Evolutionary conservation across 2,329 filamentous ascomycete species (phyloP), one percentile per base, ranked within the genome.

Genomic region (Microsporum audouinii): DNA sequence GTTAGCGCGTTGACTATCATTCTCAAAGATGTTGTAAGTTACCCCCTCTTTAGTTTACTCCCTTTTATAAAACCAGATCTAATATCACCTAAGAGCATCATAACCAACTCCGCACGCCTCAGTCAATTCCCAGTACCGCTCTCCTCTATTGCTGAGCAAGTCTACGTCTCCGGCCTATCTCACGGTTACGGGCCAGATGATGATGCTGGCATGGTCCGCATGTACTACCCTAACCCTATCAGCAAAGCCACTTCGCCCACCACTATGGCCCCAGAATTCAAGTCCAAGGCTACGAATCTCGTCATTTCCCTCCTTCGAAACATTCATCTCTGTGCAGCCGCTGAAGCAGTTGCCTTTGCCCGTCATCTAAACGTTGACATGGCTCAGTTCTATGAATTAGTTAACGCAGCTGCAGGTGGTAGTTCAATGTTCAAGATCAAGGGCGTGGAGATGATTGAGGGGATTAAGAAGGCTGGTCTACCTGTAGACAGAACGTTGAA

Each of bases 41-140:
- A 31, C 39, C 12, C 27, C 7, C 41, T 7, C 1, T 41, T 29
- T 14, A 12, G 27, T n/a, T 3, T 36, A 56, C 5, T 36, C n/a
- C 34, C 27, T 31, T 31, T 14, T 14, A 43, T n/a, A 17, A n/a
- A 14, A 5, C 14, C 33, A 27, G 5, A 14, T 31, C 49, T 53
- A 53, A 53, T 33, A 5, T 12, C 49, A 53, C 33, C 31, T 47
- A 23, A 80, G 68, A 79, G 81, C 57, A 88, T 88, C 71, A 87
- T 88, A 69, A 88, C 85, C 1, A 80, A 82, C 31, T 84, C 84
- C 62, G 84, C 84, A 0, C 77, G 84, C 23, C 75, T 81, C 47
- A 73, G 76, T 60, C 75, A 77, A 33, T 88, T 86, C 69, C 79
- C 84, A 0, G 80, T 80, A 0, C 83, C 83, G 0, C 80, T 89